Evolutionary conservation across 2,329 filamentous ascomycete genomes (phyloP), one percentile per base, ranked within the genome.

Genomic region (Dactylellina drechsleri): DNA sequence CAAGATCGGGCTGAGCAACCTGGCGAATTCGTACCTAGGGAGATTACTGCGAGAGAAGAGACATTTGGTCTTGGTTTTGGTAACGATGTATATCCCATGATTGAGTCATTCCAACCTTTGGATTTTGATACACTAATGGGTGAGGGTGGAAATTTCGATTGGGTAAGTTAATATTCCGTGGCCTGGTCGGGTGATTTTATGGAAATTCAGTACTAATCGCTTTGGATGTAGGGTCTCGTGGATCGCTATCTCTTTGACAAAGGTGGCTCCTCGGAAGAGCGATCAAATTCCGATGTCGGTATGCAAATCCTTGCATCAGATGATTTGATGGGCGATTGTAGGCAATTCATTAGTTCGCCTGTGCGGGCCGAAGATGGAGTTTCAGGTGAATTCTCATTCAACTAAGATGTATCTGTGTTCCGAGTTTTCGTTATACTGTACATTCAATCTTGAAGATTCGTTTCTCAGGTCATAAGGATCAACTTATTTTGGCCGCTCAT

Each of bases 61-160:
- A 18, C 28, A 1, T 70, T 70, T 15, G 66, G 66, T 2, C 28
- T 70, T 3, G 57, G 57, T 2, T 23, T 70, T 15, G 66, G 66
- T 18, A 70, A 70, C 10, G 66, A 70, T 31, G 57, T 70, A 7
- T 70, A 70, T 16, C 66, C 66, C 13, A 70, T 70, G 66, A 41
- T 67, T 45, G 70, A 74, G 5, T n/a, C 56, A 31, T 74, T 74
- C 40, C 56, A 74, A 13, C 70, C 61, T 15, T 8, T 74, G 1
- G 70, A 74, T 18, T 74, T 74, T 26, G 70, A 74, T 53, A 74
- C 70, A 16, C 6, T 74, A 6, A 74, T 74, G 62, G 20, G 56
- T 16, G 57, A 61, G 7, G 31, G 70, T 10, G 70, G 61, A 2
- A 74, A 67, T 45, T 45, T 74, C 10, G 70, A 74, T 43, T 74